Percentiles rank a stretch among this genome's conserved stretches.
phyloP scores from a whole-genome alignment of 208 protist species.

The Acanthamoeba divionensis region DNA sequence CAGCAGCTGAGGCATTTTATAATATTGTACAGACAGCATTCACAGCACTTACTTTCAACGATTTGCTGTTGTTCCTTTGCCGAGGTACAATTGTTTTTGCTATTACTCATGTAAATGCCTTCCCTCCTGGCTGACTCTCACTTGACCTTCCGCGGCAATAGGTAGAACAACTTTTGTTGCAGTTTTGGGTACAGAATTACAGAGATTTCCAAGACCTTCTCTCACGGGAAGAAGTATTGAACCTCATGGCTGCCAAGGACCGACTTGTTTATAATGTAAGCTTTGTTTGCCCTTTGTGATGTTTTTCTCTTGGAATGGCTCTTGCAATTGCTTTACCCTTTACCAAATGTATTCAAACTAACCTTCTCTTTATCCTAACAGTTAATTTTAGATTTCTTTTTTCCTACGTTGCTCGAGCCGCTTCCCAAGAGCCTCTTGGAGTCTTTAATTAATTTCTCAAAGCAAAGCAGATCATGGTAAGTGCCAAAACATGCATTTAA shows the following conservation, averaged over 20 bases:
- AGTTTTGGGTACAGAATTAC: constrained; percentile 24
- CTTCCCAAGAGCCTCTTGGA: background rate
- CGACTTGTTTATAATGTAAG: constrained; percentile 21
- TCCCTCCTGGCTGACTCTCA: too few species aligned
- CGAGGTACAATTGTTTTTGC: background rate
- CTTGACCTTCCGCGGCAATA: background rate
- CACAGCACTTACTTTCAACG: background rate
- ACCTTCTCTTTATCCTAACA: background rate
- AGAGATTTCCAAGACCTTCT: constrained; percentile 1
- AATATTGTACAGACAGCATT: background rate
- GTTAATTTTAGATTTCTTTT: constrained; percentile 27
- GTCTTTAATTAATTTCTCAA: background rate
- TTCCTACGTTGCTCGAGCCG: constrained; percentile 1
- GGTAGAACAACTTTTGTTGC: background rate
- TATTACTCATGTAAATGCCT: too few species aligned
- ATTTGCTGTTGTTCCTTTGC: background rate
- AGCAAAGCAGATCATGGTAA: background rate
- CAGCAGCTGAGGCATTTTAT: constrained; percentile 27
- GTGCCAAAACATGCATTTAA: too few species aligned
- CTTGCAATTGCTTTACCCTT: too few species aligned
- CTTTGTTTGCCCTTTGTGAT: background rate
- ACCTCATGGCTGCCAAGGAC: constrained; percentile 13
- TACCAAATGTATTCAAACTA: too few species aligned
- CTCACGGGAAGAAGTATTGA: background rate
- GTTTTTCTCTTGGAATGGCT: too few species aligned